Percentiles rank a stretch among this genome's conserved stretches.
Evolutionary conservation across 768 basidiomycete species (phyloP).

Genomic region (Auriscalpium microsporum): DNA sequence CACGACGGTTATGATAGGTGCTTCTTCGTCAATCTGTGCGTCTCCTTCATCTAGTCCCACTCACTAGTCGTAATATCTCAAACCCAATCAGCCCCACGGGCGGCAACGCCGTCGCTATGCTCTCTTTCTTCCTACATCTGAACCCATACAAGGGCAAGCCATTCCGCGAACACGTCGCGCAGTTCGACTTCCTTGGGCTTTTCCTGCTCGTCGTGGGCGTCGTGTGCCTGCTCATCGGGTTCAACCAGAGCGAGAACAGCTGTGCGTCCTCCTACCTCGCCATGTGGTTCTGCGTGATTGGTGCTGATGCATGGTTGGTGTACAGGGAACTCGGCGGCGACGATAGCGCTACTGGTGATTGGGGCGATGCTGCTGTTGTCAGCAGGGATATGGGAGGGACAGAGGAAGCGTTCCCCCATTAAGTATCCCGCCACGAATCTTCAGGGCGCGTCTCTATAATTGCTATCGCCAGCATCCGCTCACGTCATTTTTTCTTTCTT

Average conservation of each 20-base stretch:
- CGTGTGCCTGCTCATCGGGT: slow-evolving; percentile 31
- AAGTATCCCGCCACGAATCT: slow-evolving; percentile 32
- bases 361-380: slow-evolving; percentile 24
- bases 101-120: slow-evolving; percentile 22
- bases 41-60: neutral
- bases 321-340: slow-evolving; percentile 25
- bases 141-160: slow-evolving; percentile 26
- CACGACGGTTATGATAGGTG: slow-evolving; percentile 18
- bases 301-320: neutral
- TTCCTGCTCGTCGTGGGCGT: slow-evolving; percentile 26
- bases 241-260: slow-evolving; percentile 25
- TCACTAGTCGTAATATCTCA: neutral
- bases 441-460: slow-evolving; percentile 19
- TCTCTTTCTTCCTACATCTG: slow-evolving; percentile 30
- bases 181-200: slow-evolving; percentile 36
- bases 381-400: slow-evolving; percentile 27
- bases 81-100: slow-evolving; percentile 26
- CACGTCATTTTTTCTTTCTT: neutral
- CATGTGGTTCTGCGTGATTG: neutral
- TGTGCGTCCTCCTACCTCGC: slow-evolving; percentile 18
- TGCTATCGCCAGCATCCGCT: neutral
- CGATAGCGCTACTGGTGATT: slow-evolving; percentile 29
- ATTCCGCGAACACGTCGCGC: slow-evolving; percentile 21
- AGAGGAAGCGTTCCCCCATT: slow-evolving; percentile 27
- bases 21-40: slow-evolving; percentile 29